phyloP scores from a whole-genome alignment of 352 stramenopile species.

The Globisporangium nunn region DNA sequence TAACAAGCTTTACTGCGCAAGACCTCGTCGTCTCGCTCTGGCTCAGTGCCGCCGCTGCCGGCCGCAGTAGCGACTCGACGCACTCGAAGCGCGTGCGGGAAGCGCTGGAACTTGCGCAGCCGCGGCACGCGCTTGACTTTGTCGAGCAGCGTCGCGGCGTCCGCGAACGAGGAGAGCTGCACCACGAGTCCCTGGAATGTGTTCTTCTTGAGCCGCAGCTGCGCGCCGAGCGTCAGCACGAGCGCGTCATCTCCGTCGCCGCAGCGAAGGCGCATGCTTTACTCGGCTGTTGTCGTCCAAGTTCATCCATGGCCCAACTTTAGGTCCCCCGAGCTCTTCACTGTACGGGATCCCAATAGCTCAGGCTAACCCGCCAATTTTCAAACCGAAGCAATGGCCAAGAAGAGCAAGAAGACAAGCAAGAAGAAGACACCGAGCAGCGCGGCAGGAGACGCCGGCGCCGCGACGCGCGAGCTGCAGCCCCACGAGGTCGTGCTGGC shows the following conservation, averaged over 20 bases:
- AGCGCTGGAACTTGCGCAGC: conserved; percentile 35
- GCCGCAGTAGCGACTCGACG: not conserved
- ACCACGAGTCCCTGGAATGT: conserved; percentile 59
- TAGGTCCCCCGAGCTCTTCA: not conserved
- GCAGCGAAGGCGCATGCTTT: conserved; percentile 8
- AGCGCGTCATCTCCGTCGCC: conserved; percentile 2
- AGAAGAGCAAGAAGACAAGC: conserved; percentile 15
- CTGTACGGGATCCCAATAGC: not conserved
- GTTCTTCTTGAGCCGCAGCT: conserved; percentile 65
- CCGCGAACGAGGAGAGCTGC: conserved; percentile 13
- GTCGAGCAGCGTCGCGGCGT: conserved; percentile 19
- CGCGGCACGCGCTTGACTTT: conserved; percentile 25
- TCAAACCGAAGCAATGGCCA: conserved; percentile 10
- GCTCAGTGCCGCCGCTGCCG: not conserved
- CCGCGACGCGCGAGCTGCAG: not conserved
- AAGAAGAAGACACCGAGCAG: conserved; percentile 10
- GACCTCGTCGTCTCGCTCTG: conserved; percentile 1
- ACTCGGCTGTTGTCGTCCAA: too few species aligned
- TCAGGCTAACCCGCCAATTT: not conserved
- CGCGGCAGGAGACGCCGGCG: too few species aligned
- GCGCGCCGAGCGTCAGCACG: conserved; percentile 35
- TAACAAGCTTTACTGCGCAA: conserved; percentile 4
- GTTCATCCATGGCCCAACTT: too few species aligned
- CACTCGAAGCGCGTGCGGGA: conserved; percentile 46
- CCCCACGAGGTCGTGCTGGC: conserved; percentile 21